Evolutionary conservation across 345 rosid genomes (phyloP).

Genomic region (Lepidium aucheri): DNA sequence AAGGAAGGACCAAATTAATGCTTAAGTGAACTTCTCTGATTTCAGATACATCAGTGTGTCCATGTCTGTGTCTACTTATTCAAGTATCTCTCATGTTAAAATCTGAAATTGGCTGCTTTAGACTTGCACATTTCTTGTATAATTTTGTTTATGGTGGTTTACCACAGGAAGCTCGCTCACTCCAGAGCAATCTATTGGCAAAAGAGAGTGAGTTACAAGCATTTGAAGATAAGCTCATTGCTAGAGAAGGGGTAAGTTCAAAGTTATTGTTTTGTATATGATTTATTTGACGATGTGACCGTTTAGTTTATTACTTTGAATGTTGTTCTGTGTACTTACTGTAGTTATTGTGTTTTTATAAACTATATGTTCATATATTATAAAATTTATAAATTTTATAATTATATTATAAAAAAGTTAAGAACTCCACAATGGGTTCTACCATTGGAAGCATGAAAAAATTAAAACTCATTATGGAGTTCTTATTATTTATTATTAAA

Average conservation of each 20-base stretch:
- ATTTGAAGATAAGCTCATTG: constrained; percentile 60
- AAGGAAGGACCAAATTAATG: no score
- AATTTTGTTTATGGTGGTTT: constrained; percentile 13
- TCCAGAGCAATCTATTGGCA: constrained; percentile 33
- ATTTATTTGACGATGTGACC: no score
- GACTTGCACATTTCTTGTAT: constrained; percentile 4
- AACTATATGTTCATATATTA: no score
- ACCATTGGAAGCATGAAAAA: no score
- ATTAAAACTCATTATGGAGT: no score
- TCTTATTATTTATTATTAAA: no score
- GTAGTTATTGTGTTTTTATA: no score
- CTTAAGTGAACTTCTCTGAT: background rate
- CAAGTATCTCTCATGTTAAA: constrained; percentile 20
- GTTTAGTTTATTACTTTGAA: no score
- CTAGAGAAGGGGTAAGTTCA: constrained; percentile 67
- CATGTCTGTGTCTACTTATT: constrained; percentile 21
- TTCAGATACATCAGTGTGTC: background rate
- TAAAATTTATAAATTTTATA: no score
- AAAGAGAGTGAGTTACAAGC: constrained; percentile 47
- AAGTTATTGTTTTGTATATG: background rate
- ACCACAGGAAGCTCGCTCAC: constrained; percentile 45
- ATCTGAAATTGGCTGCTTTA: background rate
- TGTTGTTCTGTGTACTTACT: no score
- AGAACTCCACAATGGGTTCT: no score
- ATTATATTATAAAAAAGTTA: no score